Percentiles rank a stretch among this genome's conserved stretches.
Evolutionary conservation across 2,329 filamentous ascomycete species (phyloP).

Genomic region (Magnaporthiopsis rhizophila): DNA sequence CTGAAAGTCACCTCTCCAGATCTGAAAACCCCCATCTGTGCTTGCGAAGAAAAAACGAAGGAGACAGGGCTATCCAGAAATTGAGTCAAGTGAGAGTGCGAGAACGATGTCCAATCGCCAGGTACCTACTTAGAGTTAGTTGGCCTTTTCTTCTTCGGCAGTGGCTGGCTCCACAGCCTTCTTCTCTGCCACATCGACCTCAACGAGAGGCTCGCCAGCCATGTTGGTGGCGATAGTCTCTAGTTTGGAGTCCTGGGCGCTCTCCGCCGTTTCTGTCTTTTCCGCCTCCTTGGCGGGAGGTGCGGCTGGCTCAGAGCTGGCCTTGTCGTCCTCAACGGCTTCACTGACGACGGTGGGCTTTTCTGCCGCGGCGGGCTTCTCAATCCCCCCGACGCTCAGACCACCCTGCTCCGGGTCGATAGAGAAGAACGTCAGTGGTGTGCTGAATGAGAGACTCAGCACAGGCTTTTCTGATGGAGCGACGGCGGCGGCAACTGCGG

Average conservation of each 20-base stretch:
- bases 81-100: not conserved
- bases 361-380: conserved; percentile 4
- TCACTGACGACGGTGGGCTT: not conserved
- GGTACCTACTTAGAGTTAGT: not conserved
- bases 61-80: not conserved
- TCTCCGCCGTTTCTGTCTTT: conserved; percentile 5
- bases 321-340: conserved; percentile 12
- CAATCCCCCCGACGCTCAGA: conserved; percentile 26
- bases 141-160: conserved; percentile 5
- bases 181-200: conserved; percentile 5
- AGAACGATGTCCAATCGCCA: not conserved
- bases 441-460: conserved; percentile 37
- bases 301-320: not conserved
- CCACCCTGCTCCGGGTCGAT: conserved; percentile 43
- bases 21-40: not conserved
- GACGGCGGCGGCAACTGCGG: conserved; percentile 20
- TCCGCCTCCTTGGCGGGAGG: conserved; percentile 2
- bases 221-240: conserved; percentile 14
- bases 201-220: conserved; percentile 8
- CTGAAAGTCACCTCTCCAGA: not conserved
- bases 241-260: conserved; percentile 8
- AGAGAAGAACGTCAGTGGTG: conserved; percentile 41
- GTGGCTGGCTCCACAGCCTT: conserved; percentile 8
- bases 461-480: conserved; percentile 20
- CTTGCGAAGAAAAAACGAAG: not conserved